phyloP scores from a whole-genome alignment of 2,329 filamentous ascomycete species.

The Exophiala aquamarina region DNA sequence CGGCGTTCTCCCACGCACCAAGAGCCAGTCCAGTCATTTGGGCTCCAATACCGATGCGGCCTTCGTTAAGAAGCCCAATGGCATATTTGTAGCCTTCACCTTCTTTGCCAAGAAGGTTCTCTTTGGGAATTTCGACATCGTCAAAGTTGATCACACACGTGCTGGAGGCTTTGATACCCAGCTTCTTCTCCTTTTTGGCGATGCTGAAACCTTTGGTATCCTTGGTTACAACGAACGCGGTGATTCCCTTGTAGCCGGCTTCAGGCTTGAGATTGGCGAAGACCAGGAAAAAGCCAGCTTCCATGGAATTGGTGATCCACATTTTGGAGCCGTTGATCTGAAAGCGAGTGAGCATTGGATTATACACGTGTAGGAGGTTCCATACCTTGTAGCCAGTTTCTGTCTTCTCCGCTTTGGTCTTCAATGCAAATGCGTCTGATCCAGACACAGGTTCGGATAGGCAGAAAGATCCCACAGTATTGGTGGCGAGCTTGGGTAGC shows the following conservation, averaged over 20 bases:
- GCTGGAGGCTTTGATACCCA: conserved; percentile 92
- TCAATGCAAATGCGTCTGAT: conserved; percentile 92
- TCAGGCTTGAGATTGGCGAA: conserved; percentile 92
- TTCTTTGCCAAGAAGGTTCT: conserved; percentile 82
- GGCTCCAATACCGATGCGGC: conserved; percentile 93
- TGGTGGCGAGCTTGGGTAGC: conserved; percentile 84
- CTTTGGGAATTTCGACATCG: conserved; percentile 85
- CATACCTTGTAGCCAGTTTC: conserved; percentile 65
- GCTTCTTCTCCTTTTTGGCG: conserved; percentile 99
- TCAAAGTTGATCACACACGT: conserved; percentile 98
- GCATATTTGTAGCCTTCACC: conserved; percentile 98
- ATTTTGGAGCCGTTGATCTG: conserved; percentile 91
- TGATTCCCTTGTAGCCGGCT: conserved; percentile 96
- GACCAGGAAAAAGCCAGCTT: conserved; percentile 93
- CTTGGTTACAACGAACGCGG: conserved; percentile 93
- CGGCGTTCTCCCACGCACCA: conserved; percentile 93
- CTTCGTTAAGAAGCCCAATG: conserved; percentile 90
- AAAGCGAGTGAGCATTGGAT: background rate
- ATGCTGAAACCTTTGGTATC: conserved; percentile 85
- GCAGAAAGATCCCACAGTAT: conserved; percentile 88
- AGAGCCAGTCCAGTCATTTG: conserved; percentile 98
- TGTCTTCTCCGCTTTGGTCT: conserved; percentile 85
- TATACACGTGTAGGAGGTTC: background rate
- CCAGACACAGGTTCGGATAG: conserved; percentile 89
- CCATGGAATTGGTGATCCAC: conserved; percentile 99